Evolutionary conservation across 2,329 filamentous ascomycete species (phyloP).

Genomic region (Penicillium sp.): DNA sequence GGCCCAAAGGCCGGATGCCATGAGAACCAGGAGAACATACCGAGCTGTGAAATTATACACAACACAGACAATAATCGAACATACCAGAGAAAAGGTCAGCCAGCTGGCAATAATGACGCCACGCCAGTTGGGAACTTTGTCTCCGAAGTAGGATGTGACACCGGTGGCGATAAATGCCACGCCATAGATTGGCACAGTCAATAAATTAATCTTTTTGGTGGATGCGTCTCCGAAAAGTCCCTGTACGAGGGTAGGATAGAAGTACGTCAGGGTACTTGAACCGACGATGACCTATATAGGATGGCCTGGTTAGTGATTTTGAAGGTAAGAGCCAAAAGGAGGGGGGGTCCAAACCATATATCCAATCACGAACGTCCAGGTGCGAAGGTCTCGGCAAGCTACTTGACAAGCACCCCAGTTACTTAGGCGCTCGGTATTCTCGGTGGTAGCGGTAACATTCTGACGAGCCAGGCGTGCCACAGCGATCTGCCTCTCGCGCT

Average conservation of each 20-base stretch:
- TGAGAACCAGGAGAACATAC: constrained; percentile 56
- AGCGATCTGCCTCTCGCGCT: constrained; percentile 23
- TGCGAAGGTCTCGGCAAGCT: constrained; percentile 31
- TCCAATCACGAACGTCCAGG: constrained; percentile 42
- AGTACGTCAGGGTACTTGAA: constrained; percentile 33
- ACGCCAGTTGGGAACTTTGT: constrained; percentile 47
- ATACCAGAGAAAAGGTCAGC: constrained; percentile 44
- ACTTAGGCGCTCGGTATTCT: constrained; percentile 14
- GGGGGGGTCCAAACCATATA: constrained; percentile 36
- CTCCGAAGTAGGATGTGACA: constrained; percentile 49
- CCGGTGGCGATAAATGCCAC: constrained; percentile 52
- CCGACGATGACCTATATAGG: constrained; percentile 35
- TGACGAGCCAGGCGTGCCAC: constrained; percentile 21
- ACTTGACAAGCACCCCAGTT: constrained; percentile 20
- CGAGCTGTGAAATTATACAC: constrained; percentile 54
- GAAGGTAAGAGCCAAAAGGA: neutral
- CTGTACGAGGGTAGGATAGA: constrained; percentile 31
- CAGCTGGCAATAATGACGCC: constrained; percentile 51
- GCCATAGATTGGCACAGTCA: constrained; percentile 52
- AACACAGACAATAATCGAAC: constrained; percentile 42
- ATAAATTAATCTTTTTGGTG: constrained; percentile 23
- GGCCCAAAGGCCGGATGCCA: constrained; percentile 56
- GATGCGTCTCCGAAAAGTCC: constrained; percentile 28
- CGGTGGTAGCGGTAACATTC: constrained; percentile 18
- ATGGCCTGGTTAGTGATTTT: neutral